Conservation (phyloP, 163 green algal genomes). For the Scenedesmus sp. region DNA sequence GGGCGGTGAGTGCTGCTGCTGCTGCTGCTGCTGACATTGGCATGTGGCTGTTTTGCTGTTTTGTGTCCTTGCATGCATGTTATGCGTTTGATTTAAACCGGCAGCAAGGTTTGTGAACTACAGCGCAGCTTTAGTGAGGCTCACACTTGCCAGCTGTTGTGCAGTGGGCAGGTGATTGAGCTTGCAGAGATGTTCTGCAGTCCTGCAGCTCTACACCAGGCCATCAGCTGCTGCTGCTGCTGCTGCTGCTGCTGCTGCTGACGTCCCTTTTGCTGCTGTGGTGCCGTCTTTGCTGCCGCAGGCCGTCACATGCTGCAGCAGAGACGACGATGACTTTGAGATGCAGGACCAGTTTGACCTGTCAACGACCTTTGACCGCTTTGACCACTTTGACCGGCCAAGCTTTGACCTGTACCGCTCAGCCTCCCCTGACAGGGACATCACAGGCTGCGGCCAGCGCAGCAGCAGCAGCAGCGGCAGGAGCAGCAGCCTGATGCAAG, state of each 20-base stretch:
- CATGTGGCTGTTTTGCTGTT: too few species aligned
- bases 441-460: background rate
- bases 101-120: too few species aligned
- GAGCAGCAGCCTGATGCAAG: background rate
- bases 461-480: conserved; percentile 19
- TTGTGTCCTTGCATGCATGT: background rate
- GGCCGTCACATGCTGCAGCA: background rate
- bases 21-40: too few species aligned
- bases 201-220: too few species aligned
- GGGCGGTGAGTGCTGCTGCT: background rate
- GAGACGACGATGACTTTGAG: background rate
- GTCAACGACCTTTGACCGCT: background rate
- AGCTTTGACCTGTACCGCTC: background rate
- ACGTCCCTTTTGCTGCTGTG: background rate
- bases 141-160: background rate
- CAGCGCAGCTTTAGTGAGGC: too few species aligned
- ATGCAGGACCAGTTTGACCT: background rate
- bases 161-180: too few species aligned
- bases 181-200: background rate
- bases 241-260: background rate
- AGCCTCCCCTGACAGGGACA: background rate
- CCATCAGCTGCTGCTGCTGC: background rate
- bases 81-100: background rate
- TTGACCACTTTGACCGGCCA: background rate
- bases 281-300: background rate